Evolutionary conservation across 768 basidiomycete genomes (phyloP).

Genomic region (Boletus reticuloceps): DNA sequence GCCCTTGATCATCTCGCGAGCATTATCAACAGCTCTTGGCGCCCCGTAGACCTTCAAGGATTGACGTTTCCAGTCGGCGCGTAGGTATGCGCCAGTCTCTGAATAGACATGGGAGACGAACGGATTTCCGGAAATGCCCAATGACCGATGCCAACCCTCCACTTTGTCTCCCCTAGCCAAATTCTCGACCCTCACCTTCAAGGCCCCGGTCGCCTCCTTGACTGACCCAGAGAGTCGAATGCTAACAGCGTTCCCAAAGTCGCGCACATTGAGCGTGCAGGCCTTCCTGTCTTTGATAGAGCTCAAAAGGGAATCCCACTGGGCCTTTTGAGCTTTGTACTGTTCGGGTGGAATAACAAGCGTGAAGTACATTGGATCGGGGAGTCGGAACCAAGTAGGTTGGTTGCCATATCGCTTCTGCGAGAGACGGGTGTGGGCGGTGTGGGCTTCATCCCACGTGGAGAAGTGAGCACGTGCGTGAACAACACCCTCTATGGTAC

Average conservation of each 20-base stretch:
- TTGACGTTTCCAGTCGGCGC: constrained; percentile 44
- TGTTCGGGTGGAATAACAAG: constrained; percentile 48
- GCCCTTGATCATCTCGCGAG: constrained; percentile 41
- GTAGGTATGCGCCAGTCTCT: constrained; percentile 42
- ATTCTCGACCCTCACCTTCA: constrained; percentile 61
- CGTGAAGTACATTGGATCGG: constrained; percentile 49
- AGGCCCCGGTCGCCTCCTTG: constrained; percentile 49
- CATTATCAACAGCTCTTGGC: constrained; percentile 36
- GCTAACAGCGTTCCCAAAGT: constrained; percentile 26
- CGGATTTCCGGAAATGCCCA: constrained; percentile 25
- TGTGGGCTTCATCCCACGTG: constrained; percentile 47
- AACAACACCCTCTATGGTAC: constrained; percentile 31
- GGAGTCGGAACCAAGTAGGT: constrained; percentile 39
- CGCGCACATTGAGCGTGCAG: constrained; percentile 32
- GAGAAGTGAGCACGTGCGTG: constrained; percentile 45
- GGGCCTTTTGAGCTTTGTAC: constrained; percentile 46
- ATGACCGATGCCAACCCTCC: constrained; percentile 49
- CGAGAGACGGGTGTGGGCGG: constrained; percentile 36
- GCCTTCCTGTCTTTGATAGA: constrained; percentile 37
- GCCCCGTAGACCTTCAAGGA: constrained; percentile 48
- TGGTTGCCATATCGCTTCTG: constrained; percentile 34
- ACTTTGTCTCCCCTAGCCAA: constrained; percentile 51
- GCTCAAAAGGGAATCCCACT: constrained; percentile 46
- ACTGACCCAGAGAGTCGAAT: constrained; percentile 51
- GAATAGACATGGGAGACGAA: constrained; percentile 37